Percentiles rank a stretch among this genome's conserved stretches.
phyloP scores from a whole-genome alignment of 2,329 filamentous ascomycete genomes.

The Calonectria hongkongensis region DNA sequence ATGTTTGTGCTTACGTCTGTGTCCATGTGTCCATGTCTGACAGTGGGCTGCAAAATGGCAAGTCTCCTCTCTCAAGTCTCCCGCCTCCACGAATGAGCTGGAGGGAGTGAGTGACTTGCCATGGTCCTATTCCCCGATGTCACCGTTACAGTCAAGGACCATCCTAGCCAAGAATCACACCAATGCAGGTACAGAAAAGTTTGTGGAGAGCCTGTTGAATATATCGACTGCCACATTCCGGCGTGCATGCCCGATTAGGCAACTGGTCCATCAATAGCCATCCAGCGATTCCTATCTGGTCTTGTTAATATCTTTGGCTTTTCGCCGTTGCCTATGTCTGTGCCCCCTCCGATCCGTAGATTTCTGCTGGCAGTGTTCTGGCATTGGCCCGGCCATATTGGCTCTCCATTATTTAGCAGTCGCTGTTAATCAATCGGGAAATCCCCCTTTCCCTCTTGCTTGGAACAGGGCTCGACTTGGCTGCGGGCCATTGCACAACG shows the following conservation, averaged over 20 bases:
- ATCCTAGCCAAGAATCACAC: slow-evolving; percentile 14
- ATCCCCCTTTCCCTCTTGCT: slow-evolving; percentile 14
- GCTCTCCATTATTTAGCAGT: neutral
- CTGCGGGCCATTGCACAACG: slow-evolving; percentile 2
- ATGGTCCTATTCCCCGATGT: slow-evolving; percentile 34
- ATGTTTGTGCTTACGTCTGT: neutral
- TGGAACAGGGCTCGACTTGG: slow-evolving; percentile 2
- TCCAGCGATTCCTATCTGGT: slow-evolving; percentile 10
- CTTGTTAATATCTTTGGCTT: slow-evolving; percentile 3
- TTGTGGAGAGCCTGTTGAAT: slow-evolving; percentile 18
- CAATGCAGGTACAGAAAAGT: slow-evolving; percentile 38
- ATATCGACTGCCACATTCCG: slow-evolving; percentile 35
- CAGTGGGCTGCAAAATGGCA: slow-evolving; percentile 16
- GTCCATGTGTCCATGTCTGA: slow-evolving; percentile 7
- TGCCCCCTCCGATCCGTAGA: slow-evolving; percentile 35
- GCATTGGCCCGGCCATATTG: slow-evolving; percentile 10
- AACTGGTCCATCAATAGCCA: slow-evolving; percentile 18
- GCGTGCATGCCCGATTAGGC: slow-evolving; percentile 30
- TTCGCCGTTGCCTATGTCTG: slow-evolving; percentile 29
- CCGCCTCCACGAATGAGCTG: neutral
- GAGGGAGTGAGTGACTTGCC: slow-evolving; percentile 20
- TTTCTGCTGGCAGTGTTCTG: slow-evolving; percentile 27
- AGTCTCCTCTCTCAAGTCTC: neutral
- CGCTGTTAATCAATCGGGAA: slow-evolving; percentile 13
- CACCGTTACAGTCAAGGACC: slow-evolving; percentile 26